Base-by-base conservation (phyloP, 306 rosid genomes). In the Sechiopsis laciniata region DNA sequence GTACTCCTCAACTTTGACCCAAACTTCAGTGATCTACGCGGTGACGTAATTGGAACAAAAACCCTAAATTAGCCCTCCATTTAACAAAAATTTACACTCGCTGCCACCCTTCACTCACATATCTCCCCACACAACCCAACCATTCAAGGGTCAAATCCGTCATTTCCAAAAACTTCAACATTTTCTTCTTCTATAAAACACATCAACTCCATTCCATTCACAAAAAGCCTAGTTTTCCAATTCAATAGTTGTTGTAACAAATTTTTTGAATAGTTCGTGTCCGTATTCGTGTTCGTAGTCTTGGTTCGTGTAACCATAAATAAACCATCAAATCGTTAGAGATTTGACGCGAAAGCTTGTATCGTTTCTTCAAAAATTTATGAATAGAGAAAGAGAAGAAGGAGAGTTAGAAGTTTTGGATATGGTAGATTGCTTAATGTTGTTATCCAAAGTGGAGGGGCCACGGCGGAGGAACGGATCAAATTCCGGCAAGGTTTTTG, bases 371-470 rank as follows among this genome's bases (percentile, higher is more conserved):
- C 21, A 1, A 5, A 3, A 52, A 52, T 16, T 5, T 52, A 52
- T 85, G 90, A 87, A 91, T 83, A 88, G 92, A 84, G 75, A 32
- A 19, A 76, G 87, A 32, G 37, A 81, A 1, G 42, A 81, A 1
- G 42, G 57, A 17, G 73, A 77, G 2, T 10, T 24, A 20, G 67
- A 48, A 72, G 65, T 32, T n/a, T 4, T 71, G 24, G 79, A 80
- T 19, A 42, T 73, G 81, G 79, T 73, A 2, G 82, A 81, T 57
- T 85, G 91, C 64, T 76, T 88, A 75, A 88, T 85, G 87, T 52
- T 88, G 40, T 40, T 87, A 1, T 75, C 88, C 19, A 85, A 67
- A 80, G 82, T 84, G 20, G 42, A 40, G 20, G 73, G 16, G 55
- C 24, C 10, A 55, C 42, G 54, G 59, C 53, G 45, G 42, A 56